Evolutionary conservation across 345 rosid genomes (phyloP).

Genomic region (Syzygium jambos): DNA sequence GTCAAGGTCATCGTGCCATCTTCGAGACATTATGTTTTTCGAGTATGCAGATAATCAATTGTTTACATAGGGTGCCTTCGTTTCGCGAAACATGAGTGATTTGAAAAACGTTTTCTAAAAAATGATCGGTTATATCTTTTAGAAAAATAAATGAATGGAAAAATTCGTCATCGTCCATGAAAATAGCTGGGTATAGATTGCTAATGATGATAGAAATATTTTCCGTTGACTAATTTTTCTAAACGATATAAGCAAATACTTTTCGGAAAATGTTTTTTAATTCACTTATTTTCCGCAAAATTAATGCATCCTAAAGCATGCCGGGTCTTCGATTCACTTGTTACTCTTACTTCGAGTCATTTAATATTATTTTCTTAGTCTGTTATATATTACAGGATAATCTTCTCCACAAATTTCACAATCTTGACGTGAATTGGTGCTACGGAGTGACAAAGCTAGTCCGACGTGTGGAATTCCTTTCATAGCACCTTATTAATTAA

Average conservation of each 20-base stretch:
- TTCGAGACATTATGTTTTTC: not conserved
- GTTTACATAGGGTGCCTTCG: not conserved
- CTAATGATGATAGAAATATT: too few relatives aligned
- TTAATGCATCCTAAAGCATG: not conserved
- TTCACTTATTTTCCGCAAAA: too few relatives aligned
- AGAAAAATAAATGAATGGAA: too few relatives aligned
- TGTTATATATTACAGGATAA: not conserved
- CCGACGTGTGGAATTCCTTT: not conserved
- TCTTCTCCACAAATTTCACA: not conserved
- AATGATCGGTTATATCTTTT: too few relatives aligned
- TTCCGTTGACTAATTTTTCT: too few relatives aligned
- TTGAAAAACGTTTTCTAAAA: too few relatives aligned
- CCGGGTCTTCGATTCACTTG: rapidly evolving
- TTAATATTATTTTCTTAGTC: not conserved
- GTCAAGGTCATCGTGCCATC: not conserved
- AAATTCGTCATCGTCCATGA: too few relatives aligned
- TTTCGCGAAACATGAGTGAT: too few relatives aligned
- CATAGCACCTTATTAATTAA: not conserved
- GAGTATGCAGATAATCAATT: not conserved
- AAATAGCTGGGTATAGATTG: too few relatives aligned
- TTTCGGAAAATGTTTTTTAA: too few relatives aligned
- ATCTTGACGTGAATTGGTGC: not conserved
- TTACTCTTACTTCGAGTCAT: not conserved
- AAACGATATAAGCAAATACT: too few relatives aligned
- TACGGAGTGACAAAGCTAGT: not conserved